Evolutionary conservation across 805 yeast species (phyloP).

Genomic region (Wickerhamiella occidentalis): DNA sequence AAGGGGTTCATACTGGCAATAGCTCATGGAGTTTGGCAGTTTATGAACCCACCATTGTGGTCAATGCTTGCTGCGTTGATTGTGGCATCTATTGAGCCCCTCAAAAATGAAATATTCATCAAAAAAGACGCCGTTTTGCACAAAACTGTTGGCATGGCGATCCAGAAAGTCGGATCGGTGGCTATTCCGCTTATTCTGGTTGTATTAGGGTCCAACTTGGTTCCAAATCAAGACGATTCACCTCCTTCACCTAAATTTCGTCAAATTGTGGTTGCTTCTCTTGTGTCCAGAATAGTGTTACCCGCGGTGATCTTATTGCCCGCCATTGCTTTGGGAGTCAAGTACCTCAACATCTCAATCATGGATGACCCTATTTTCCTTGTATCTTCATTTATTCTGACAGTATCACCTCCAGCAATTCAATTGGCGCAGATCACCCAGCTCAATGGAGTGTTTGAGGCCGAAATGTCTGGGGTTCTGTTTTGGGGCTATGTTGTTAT

Average conservation of each 20-base stretch:
- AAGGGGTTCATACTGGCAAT: conserved; percentile 11
- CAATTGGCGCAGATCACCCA: conserved; percentile 56
- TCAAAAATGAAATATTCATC: conserved; percentile 36
- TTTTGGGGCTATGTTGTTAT: conserved; percentile 57
- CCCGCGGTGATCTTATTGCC: conserved; percentile 46
- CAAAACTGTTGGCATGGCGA: conserved; percentile 41
- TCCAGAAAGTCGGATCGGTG: conserved; percentile 42
- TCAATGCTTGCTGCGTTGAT: conserved; percentile 48
- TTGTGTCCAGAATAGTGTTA: conserved; percentile 48
- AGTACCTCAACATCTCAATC: conserved; percentile 37
- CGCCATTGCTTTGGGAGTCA: conserved; percentile 39
- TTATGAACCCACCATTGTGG: conserved; percentile 58
- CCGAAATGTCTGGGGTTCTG: conserved; percentile 52
- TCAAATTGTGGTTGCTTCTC: conserved; percentile 40
- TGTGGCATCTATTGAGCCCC: conserved; percentile 44
- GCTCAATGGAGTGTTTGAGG: conserved; percentile 45
- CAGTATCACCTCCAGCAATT: conserved; percentile 56
- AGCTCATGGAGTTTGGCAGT: conserved; percentile 21
- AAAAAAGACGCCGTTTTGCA: conserved; percentile 36
- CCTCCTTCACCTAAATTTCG: conserved; percentile 29
- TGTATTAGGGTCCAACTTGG: conserved; percentile 49
- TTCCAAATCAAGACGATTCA: conserved; percentile 30
- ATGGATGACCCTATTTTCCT: conserved; percentile 48
- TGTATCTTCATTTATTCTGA: conserved; percentile 45
- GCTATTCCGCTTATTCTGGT: conserved; percentile 51